Evolutionary conservation across 164 flowering plant species (phyloP), one percentile per base, ranked within the genome.

Genomic region (Vitis rupestris): DNA sequence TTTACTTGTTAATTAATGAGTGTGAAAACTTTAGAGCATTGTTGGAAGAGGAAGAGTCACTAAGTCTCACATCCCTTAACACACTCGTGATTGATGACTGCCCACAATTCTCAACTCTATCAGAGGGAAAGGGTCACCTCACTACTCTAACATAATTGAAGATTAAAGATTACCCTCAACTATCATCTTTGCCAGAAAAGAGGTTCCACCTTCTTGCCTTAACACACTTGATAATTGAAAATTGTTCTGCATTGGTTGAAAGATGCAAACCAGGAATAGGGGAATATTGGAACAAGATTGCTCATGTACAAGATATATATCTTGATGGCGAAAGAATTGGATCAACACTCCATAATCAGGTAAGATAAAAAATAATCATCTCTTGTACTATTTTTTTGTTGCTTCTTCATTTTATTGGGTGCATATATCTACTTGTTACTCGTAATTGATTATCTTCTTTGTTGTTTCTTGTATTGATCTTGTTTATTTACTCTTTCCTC

Each of bases 271-370:
- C 0, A 11, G 69, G 17, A 48, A 30, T 1, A 10, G 74, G 74
- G 0, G 64, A 64, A 37, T 65, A 58, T 50, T 63, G 69, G 69
- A 50, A 19, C 30, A 58, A 57, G 57, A 59, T 72, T 6, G 31
- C 74, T 65, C 69, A 72, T 31, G 3, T 31, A 3, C 44, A 3
- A 31, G 6, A 31, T 31, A 3, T 31, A 31, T 31, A 31, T 31
- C 4, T 7, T 23, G 23, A 23, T 31, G 6, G 44, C 44, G 0
- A 31, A 31, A 31, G 4, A 7, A 31, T 31, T 65, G 12, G 29
- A 13, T 1, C 6, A 2, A 14, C 64, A 64, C 50, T 71, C 23
- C 23, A 23, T 23, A 23, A 23, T 23, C 23, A 23, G 23, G 23
- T 23, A 23, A 23, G 23, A 23, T 23, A 23, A 23, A 23, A 23